A percentile compares a stretch with the other conserved stretches of the same genome.
Evolutionary conservation across 2,329 filamentous ascomycete species (phyloP).

Genomic region (Penicillium sp.): DNA sequence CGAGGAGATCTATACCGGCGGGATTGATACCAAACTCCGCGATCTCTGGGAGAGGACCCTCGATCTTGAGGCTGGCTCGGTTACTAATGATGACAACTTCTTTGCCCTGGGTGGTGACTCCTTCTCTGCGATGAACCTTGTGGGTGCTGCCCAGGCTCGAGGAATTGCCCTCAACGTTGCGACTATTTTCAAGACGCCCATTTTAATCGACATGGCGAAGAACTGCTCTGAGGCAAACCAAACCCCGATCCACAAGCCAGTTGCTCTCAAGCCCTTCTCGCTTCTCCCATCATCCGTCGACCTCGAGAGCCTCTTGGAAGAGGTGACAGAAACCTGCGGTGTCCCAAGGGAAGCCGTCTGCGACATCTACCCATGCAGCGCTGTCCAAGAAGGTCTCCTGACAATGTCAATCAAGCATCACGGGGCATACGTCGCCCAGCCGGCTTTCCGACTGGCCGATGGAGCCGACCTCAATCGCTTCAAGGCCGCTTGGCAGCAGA

Average conservation of each 20-base stretch:
- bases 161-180: slow-evolving; percentile 46
- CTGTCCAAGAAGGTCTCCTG: slow-evolving; percentile 49
- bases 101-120: slow-evolving; percentile 52
- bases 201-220: slow-evolving; percentile 46
- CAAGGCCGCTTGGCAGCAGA: slow-evolving; percentile 50
- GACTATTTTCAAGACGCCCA: slow-evolving; percentile 48
- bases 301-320: slow-evolving; percentile 26
- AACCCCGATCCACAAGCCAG: neutral
- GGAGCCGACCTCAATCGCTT: slow-evolving; percentile 45
- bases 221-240: slow-evolving; percentile 21
- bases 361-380: slow-evolving; percentile 48
- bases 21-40: slow-evolving; percentile 33
- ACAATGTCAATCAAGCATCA: slow-evolving; percentile 51
- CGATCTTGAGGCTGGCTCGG: slow-evolving; percentile 38
- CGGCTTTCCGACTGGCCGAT: slow-evolving; percentile 43
- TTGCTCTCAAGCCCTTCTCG: slow-evolving; percentile 28
- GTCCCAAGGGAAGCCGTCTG: slow-evolving; percentile 32
- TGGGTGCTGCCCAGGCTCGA: slow-evolving; percentile 42
- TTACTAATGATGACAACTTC: slow-evolving; percentile 49
- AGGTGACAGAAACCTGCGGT: slow-evolving; percentile 34
- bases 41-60: slow-evolving; percentile 44
- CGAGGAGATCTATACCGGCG: slow-evolving; percentile 28
- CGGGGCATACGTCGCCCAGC: slow-evolving; percentile 53
- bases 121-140: slow-evolving; percentile 50
- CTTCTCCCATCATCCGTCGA: slow-evolving; percentile 26